Evolutionary conservation across 345 rosid species (phyloP).

Genomic region (Zanthoxylum bungeanum): DNA sequence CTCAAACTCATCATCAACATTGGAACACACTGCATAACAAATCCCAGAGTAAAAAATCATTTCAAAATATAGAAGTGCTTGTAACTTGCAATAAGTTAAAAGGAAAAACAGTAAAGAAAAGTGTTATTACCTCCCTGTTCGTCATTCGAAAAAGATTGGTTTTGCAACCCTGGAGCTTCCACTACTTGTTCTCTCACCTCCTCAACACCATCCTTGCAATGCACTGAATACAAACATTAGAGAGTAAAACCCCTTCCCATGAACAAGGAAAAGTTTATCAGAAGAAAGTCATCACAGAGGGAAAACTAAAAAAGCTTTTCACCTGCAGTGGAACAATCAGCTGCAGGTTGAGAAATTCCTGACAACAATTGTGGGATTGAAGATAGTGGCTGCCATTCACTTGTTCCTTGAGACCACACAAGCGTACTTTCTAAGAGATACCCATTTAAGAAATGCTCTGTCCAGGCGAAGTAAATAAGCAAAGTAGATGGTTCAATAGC

Average conservation of each 20-base stretch:
- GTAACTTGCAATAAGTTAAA: not conserved
- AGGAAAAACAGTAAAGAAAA: not conserved
- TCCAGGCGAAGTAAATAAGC: constrained; percentile 47
- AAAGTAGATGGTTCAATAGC: constrained; percentile 45
- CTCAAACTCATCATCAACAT: constrained; percentile 69
- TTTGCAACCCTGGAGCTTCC: constrained; percentile 19
- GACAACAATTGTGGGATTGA: constrained; percentile 59
- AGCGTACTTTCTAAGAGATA: constrained; percentile 64
- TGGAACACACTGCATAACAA: constrained; percentile 42
- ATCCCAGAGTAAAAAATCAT: constrained; percentile 26
- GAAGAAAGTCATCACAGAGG: not conserved
- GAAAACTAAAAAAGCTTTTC: constrained; percentile 8
- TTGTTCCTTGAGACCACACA: constrained; percentile 86
- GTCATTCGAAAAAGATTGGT: constrained; percentile 20
- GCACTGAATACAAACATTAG: constrained; percentile 20
- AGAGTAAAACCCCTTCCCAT: constrained; percentile 5
- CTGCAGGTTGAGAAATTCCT: constrained; percentile 38
- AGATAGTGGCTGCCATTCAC: constrained; percentile 79
- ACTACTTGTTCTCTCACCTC: constrained; percentile 3
- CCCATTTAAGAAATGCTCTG: constrained; percentile 87
- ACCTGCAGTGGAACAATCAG: constrained; percentile 39
- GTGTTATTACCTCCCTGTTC: constrained; percentile 17
- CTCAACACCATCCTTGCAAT: constrained; percentile 6
- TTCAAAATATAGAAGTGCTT: not conserved
- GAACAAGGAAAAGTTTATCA: not conserved